Evolutionary conservation across 371 early-diverging fungal species (phyloP).

Genomic region (Aphelidium insulamus): DNA sequence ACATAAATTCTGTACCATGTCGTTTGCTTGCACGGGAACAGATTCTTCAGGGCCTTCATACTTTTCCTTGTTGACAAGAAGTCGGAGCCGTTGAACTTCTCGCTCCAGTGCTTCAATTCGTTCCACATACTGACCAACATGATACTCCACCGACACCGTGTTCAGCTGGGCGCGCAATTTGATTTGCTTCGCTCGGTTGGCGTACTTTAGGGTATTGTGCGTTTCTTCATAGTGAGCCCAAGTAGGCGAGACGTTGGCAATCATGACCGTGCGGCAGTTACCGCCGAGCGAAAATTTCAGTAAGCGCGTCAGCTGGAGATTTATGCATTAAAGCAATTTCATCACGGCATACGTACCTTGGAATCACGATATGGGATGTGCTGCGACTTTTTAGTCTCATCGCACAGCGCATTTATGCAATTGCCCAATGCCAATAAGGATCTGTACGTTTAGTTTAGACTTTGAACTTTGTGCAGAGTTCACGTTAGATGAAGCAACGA

Average conservation of each 20-base stretch:
- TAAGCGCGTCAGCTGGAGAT: slow-evolving; percentile 54
- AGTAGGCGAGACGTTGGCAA: slow-evolving; percentile 53
- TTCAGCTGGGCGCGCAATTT: slow-evolving; percentile 32
- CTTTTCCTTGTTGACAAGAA: no score
- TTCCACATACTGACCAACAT: slow-evolving; percentile 31
- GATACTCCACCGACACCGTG: slow-evolving; percentile 22
- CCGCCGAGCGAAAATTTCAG: slow-evolving; percentile 66
- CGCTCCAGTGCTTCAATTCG: slow-evolving; percentile 26
- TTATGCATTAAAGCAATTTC: not conserved
- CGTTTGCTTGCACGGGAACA: no score
- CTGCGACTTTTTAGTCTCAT: slow-evolving; percentile 21
- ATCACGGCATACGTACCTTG: slow-evolving; percentile 20
- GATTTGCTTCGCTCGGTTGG: slow-evolving; percentile 55
- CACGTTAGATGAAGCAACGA: slow-evolving; percentile 13
- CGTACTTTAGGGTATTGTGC: slow-evolving; percentile 72
- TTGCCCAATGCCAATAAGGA: slow-evolving; percentile 51
- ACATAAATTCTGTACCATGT: no score
- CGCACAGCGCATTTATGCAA: slow-evolving; percentile 73
- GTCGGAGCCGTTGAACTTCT: slow-evolving; percentile 21
- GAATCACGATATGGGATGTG: slow-evolving; percentile 69
- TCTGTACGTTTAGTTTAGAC: slow-evolving; percentile 11
- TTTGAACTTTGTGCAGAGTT: slow-evolving; percentile 2
- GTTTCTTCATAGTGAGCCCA: slow-evolving; percentile 53
- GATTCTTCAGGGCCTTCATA: no score
- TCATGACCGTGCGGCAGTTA: slow-evolving; percentile 64